Evolutionary conservation across 2,329 filamentous ascomycete genomes (phyloP).

Genomic region (Aureobasidium uvarum): DNA sequence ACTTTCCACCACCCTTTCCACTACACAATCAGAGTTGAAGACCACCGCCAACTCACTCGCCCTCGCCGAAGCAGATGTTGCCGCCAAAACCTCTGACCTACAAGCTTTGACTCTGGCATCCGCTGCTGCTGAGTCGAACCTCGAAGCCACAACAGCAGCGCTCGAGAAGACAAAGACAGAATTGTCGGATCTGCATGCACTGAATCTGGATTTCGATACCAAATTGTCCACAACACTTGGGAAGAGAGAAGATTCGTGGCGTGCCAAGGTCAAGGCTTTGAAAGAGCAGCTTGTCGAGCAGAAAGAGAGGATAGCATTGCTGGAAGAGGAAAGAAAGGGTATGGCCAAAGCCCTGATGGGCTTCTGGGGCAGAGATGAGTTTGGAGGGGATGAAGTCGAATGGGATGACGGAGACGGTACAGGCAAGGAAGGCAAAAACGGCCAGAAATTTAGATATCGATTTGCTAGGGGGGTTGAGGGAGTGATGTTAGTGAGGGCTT

Average conservation of each 20-base stretch:
- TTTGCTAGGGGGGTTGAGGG: conserved; percentile 27
- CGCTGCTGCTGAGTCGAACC: neutral
- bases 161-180: conserved; percentile 31
- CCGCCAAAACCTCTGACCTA: neutral
- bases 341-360: conserved; percentile 61
- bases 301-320: conserved; percentile 25
- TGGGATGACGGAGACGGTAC: neutral
- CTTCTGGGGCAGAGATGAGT: conserved; percentile 70
- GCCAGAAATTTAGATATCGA: conserved; percentile 40
- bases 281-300: neutral
- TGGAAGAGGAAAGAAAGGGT: conserved; percentile 36
- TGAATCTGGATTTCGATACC: conserved; percentile 27
- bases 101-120: neutral
- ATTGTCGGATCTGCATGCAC: conserved; percentile 29
- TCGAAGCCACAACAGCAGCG: conserved; percentile 21
- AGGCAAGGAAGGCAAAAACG: conserved; percentile 29
- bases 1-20: conserved; percentile 30
- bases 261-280: neutral
- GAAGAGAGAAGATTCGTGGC: conserved; percentile 17
- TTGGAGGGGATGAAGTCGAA: conserved; percentile 29
- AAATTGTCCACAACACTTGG: neutral
- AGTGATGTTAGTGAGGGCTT: too few species aligned
- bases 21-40: conserved; percentile 5
- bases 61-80: conserved; percentile 30
- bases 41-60: conserved; percentile 28